Base-by-base conservation (phyloP, 495 filamentous ascomycete genomes). In the Tuber brumale region DNA sequence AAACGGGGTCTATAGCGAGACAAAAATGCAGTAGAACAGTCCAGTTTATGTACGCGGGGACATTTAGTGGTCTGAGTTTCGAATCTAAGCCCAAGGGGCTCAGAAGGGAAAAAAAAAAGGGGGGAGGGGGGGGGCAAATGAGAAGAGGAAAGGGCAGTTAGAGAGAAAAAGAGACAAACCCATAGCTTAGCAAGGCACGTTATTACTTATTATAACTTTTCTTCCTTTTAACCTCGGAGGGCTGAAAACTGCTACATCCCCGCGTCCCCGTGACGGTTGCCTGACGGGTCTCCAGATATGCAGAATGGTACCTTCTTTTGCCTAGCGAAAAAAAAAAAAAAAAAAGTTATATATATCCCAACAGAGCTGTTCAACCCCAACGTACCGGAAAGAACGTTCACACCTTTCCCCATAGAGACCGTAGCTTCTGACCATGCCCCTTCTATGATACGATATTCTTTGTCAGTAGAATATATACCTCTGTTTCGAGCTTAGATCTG, bases 231-330 rank as follows among this genome's bases (percentile, higher is more conserved):
- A 35, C 27, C 57, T 66, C 57, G 57, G 27, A 35, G 57, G 16
- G 57, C 57, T 66, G 57, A 66, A 66, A 66, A 66, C 31, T 66
- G 57, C 31, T 66, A 35, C 57, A 66, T 66, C 57, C 57, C 57
- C 57, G 31, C 27, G 57, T 18, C 57, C 57, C 57, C 57, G 57
- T 66, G 57, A 66, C 57, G 35, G 27, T 35, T 35, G 27, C 57
- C 57, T 66, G 27, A 66, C 57, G 27, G 57, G 14, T 66, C 57
- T 35, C 57, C 27, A 66, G 57, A 35, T 66, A 66, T 66, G 16
- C 57, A 66, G 57, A 66, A 66, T 35, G 57, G 57, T 66, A 66
- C 57, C 57, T 66, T 31, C 27, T 31, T 66, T 66, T 66, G 57
- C 27, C 57, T 35, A 66, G 57, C 27, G 57, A 66, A 35, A 66